Conservation (phyloP, 805 yeast genomes). For the Candida multigemmis region DNA sequence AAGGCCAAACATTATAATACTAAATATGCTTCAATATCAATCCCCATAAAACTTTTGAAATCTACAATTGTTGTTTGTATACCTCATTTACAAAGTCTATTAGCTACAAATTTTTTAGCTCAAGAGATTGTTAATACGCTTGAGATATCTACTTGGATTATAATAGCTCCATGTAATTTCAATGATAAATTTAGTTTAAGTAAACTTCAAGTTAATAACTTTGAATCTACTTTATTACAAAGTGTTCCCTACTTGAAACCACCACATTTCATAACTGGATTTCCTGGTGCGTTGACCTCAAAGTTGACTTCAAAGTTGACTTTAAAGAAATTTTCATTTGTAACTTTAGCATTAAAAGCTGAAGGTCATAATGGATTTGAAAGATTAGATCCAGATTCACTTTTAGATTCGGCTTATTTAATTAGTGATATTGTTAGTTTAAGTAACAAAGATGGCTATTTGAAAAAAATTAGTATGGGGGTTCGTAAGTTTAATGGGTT, state of each 20-base stretch:
- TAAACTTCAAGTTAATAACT: conserved; percentile 9
- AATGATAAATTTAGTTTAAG: conserved; percentile 19
- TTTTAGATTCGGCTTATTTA: conserved; percentile 22
- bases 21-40: conserved; percentile 10
- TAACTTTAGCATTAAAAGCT: conserved; percentile 34
- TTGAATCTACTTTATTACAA: conserved; percentile 1
- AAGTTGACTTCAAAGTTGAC: conserved; percentile 7
- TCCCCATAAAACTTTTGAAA: conserved; percentile 13
- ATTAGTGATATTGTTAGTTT: conserved; percentile 5
- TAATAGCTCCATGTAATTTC: conserved; percentile 27
- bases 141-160: conserved; percentile 13
- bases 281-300: conserved; percentile 37
- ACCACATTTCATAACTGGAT: conserved; percentile 56
- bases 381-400: conserved; percentile 36
- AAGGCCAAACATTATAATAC: conserved; percentile 9
- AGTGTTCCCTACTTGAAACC: conserved; percentile 33
- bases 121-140: conserved; percentile 9
- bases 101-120: conserved; percentile 23
- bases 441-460: conserved; percentile 4
- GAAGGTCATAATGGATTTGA: conserved; percentile 60
- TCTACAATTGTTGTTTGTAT: conserved; percentile 11
- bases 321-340: too few relatives aligned
- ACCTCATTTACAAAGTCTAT: conserved; percentile 27
- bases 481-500: conserved; percentile 14
- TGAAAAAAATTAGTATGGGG: conserved; percentile 8